Base-by-base conservation (phyloP, 2,329 filamentous ascomycete species). In the Trichoderma semiorbis region DNA sequence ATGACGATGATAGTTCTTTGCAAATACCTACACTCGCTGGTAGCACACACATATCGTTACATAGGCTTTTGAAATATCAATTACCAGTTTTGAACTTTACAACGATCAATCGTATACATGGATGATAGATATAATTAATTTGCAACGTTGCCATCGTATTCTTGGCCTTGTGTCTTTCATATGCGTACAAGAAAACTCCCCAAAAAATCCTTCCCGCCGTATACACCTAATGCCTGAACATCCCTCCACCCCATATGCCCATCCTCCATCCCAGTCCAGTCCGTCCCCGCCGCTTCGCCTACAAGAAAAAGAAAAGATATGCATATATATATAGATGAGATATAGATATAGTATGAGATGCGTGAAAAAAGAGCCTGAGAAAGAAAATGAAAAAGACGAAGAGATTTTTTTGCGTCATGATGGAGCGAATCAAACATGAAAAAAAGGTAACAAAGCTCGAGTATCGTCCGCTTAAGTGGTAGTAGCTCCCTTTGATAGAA, bases 171-270 rank as follows among this genome's bases (percentile, higher is more conserved):
- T 39, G n/a, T 67, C 50, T 65, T 65, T 67, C 24, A 58, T 58
- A 58, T 67, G 39, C 64, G 64, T 43, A 67, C 50, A 67, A 57
- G 55, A 39, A 57, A 66, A 39, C 50, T 55, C 64, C 64, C 47
- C 43, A 43, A 43, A 39, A 39, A 39, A 21, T 67, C 64, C 32
- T 53, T 67, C 64, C 64, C 50, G 30, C 64, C 64, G 64, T 67
- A 57, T 67, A 67, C 50, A 67, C 64, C 64, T 18, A 39, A 58
- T 58, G 43, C 43, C 43, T 50, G 28, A 30, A 30, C 64, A 21
- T 57, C 32, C 64, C 30, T 26, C 50, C 28, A 24, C 34, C 47
- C 63, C 30, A 47, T 18, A 47, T 47, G 43, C 43, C 18, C 43
- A 55, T 57, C 47, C 24, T 57, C 24, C 28, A 28, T 28, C 24